phyloP scores from a whole-genome alignment of 2,329 filamentous ascomycete species.

The Pseudofabraea citricarpa region DNA sequence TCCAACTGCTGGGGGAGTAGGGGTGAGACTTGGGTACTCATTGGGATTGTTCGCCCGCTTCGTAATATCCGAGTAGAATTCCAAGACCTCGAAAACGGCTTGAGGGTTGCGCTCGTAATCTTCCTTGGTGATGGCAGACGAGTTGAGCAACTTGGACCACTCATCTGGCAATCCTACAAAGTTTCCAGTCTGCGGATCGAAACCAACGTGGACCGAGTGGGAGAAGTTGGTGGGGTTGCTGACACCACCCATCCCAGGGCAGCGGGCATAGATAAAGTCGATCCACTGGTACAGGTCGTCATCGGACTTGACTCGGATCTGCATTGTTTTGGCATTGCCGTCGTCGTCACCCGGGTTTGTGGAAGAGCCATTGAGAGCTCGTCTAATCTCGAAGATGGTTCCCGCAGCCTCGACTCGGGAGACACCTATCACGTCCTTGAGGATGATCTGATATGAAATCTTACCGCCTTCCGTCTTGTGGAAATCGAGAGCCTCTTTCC shows the following conservation, averaged over 20 bases:
- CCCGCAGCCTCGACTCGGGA: conserved; percentile 86
- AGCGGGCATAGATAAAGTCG: conserved; percentile 94
- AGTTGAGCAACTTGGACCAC: conserved; percentile 95
- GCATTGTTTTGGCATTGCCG: conserved; percentile 74
- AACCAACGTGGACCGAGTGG: conserved; percentile 94
- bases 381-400: conserved; percentile 90
- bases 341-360: conserved; percentile 69
- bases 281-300: conserved; percentile 99
- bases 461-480: conserved; percentile 89
- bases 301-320: conserved; percentile 90
- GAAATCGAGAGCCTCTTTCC: conserved; percentile 91
- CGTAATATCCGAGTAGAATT: conserved; percentile 81
- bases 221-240: conserved; percentile 98
- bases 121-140: conserved; percentile 95
- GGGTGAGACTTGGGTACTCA: conserved; percentile 62
- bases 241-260: conserved; percentile 95
- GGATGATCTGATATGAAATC: conserved; percentile 75
- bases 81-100: conserved; percentile 73
- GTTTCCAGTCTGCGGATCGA: conserved; percentile 89
- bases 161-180: conserved; percentile 93
- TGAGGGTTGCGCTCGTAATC: conserved; percentile 97
- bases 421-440: conserved; percentile 86
- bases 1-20: conserved; percentile 53
- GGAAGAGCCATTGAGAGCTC: conserved; percentile 62
- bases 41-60: conserved; percentile 69